phyloP scores from a whole-genome alignment of 75 land plant species.

The Pinus tabuliformis region DNA sequence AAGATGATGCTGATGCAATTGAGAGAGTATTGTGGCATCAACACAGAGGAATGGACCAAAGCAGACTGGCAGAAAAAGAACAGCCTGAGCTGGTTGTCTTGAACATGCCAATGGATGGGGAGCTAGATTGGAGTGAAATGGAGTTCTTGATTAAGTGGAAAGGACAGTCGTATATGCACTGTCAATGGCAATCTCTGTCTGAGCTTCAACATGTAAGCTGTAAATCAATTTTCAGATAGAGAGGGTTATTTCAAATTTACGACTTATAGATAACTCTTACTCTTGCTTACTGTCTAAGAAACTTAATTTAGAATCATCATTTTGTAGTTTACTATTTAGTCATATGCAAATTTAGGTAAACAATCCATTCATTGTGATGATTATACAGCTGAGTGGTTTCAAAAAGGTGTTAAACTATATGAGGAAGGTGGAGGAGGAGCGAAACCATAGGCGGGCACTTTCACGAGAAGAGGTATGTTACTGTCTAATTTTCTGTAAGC shows the following conservation, averaged over 20 bases:
- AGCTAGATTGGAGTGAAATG: slow-evolving; percentile 83
- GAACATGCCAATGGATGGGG: slow-evolving; percentile 56
- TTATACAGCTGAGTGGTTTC: slow-evolving; percentile 85
- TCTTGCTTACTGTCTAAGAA: neutral
- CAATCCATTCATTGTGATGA: neutral
- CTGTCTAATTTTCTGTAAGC: neutral
- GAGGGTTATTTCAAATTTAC: neutral
- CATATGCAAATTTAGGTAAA: neutral
- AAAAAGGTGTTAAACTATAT: slow-evolving; percentile 96
- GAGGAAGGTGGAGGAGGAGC: slow-evolving; percentile 85
- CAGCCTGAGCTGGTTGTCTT: slow-evolving; percentile 57
- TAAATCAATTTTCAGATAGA: neutral
- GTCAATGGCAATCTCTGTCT: slow-evolving; percentile 86
- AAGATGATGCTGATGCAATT: slow-evolving; percentile 91
- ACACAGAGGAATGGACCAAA: slow-evolving; percentile 80
- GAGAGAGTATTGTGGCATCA: slow-evolving; percentile 98
- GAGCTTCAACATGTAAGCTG: slow-evolving; percentile 83
- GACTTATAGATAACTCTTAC: neutral
- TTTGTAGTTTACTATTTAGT: neutral
- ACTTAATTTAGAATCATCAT: neutral
- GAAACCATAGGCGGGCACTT: slow-evolving; percentile 52
- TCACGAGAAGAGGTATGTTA: slow-evolving; percentile 90
- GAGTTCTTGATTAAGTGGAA: slow-evolving; percentile 98
- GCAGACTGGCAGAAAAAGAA: slow-evolving; percentile 51
- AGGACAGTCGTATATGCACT: slow-evolving; percentile 97